Base-by-base conservation (phyloP, 805 yeast genomes). In the Ogataea polymorpha region DNA sequence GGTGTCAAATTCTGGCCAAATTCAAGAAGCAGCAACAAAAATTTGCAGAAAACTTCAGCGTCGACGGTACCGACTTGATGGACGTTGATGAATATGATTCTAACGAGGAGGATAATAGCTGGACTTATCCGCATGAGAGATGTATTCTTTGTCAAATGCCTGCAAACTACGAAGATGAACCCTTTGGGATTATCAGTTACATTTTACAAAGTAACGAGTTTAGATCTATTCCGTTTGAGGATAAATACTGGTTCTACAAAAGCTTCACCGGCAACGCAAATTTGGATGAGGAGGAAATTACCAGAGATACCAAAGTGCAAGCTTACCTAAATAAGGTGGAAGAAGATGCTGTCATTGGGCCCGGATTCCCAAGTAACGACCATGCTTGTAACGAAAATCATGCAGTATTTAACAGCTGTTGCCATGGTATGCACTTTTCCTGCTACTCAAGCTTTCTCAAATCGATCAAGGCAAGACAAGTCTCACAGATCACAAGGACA, bases 351-450 rank as follows among this genome's bases (percentile, higher is more conserved):
- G 76, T 75, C 0, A 61, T 82, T 47, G 95, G 95, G 0, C 91
- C 89, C 0, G 90, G 91, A 1, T 87, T 83, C 50, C 77, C 80
- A 2, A 37, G 54, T 4, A 54, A 51, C 7, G 61, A 58, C 14
- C 60, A 60, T 15, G 42, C 62, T 48, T 42, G 63, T 34, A 63
- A 65, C 29, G 70, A 75, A 29, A 65, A 66, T 34, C 69, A 71
- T 42, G 59, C 74, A 6, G 72, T 84, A 1, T 69, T 82, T 3
- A 75, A 79, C 45, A 82, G 95, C 37, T 91, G 99, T 67, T 95
- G 96, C 1, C 99, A 91, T 63, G 95, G 96, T 2, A 83, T 91
- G 81, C 99, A 91, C 61, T 79, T 75, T 46, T 70, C 76, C 13
- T 91, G 99, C 58, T 83, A 82, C 54, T 62, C 77, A 39, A 79